A percentile compares a stretch with the other conserved stretches of the same genome.
These are phyloP conservation scores for Diaporthe australafricana DNA, from an alignment of 2,329 filamentous ascomycete genomes.

Conservation along the genomic window DNA sequence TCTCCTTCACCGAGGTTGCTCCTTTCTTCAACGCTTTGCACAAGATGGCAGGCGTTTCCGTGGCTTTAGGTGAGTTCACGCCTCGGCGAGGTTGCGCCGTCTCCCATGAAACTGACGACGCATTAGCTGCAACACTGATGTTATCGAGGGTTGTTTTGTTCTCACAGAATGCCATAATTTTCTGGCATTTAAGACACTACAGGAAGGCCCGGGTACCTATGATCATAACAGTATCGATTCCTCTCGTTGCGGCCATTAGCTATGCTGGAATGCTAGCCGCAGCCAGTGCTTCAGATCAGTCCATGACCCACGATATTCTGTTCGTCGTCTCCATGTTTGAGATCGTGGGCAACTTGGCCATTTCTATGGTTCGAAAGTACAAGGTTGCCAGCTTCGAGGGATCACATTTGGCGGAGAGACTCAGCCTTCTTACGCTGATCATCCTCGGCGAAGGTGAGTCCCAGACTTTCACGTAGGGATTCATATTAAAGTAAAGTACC, in stretches of 20 bases:
- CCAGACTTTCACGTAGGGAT: too few species aligned
- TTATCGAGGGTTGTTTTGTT: constrained; percentile 64
- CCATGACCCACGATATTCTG: constrained; percentile 50
- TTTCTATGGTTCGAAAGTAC: constrained; percentile 61
- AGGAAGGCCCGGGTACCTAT: constrained; percentile 3
- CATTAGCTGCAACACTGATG: constrained; percentile 57
- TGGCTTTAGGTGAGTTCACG: background rate
- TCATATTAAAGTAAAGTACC: background rate
- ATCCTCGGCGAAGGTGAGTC: constrained; percentile 69
- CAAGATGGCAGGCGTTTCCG: constrained; percentile 8
- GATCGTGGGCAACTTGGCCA: constrained; percentile 59
- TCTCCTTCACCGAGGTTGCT: constrained; percentile 20
- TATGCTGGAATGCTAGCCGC: constrained; percentile 51
- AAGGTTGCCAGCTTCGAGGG: constrained; percentile 69
- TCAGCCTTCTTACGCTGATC: constrained; percentile 73
- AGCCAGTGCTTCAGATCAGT: constrained; percentile 50
- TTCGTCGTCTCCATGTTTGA: constrained; percentile 70
- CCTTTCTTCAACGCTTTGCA: constrained; percentile 24
- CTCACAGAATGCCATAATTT: constrained; percentile 63
- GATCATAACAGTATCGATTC: constrained; percentile 42
- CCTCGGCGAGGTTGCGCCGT: too few species aligned
- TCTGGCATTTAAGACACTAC: constrained; percentile 51
- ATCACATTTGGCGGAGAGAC: constrained; percentile 72
- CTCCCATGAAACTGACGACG: background rate
- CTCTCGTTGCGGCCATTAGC: constrained; percentile 49